These are phyloP conservation scores for Mycena polygramma DNA, from an alignment of 768 basidiomycete genomes.

Conservation along the genomic window DNA sequence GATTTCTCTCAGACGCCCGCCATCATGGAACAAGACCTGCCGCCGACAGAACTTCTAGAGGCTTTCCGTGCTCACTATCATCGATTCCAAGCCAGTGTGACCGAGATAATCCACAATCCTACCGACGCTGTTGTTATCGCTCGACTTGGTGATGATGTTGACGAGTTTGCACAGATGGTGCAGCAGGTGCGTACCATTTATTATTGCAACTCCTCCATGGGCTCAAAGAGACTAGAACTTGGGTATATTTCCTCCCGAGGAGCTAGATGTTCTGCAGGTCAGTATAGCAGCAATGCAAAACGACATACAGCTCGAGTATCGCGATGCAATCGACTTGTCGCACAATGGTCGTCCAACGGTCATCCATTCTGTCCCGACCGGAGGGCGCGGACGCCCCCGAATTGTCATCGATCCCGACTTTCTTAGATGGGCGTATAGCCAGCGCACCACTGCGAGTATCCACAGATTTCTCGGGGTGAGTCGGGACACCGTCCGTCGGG, in stretches of 20 bases:
- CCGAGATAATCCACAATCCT: neutral
- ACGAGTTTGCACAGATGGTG: neutral
- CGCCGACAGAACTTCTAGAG: no score
- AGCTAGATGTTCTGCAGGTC: neutral
- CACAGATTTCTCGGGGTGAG: conserved; percentile 29
- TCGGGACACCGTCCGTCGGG: conserved; percentile 34
- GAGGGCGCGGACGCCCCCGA: conserved; percentile 41
- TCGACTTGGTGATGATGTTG: neutral
- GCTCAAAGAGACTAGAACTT: no score
- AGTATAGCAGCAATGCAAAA: conserved; percentile 14
- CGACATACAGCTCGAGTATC: conserved; percentile 15
- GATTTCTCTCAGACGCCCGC: no score
- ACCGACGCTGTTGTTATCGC: neutral
- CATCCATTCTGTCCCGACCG: conserved; percentile 14
- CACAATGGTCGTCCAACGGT: conserved; percentile 12
- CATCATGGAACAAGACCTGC: no score
- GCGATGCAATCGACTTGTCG: neutral
- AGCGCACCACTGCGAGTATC: conserved; percentile 37
- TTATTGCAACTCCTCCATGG: neutral
- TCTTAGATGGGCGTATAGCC: conserved; percentile 35
- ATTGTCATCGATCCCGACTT: conserved; percentile 44
- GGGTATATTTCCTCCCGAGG: neutral
- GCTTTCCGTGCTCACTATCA: neutral
- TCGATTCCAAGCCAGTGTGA: neutral
- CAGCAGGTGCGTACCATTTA: neutral